Percentiles rank a stretch among this genome's conserved stretches.
These are phyloP conservation scores for Calonectria montana DNA, from an alignment of 2,329 filamentous ascomycete species.

Conservation along the genomic window DNA sequence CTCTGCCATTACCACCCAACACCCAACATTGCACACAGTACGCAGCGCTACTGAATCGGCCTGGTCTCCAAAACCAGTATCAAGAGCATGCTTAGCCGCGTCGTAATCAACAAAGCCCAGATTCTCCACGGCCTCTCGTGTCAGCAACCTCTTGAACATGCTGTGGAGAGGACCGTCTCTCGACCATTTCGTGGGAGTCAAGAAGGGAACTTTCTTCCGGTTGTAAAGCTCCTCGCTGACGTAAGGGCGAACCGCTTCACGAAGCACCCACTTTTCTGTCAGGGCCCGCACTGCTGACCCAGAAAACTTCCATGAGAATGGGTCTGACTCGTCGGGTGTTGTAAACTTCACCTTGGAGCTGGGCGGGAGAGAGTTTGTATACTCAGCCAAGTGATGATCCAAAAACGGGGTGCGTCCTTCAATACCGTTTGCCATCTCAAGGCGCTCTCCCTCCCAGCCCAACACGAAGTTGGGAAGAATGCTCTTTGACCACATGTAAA, in stretches of 20 bases:
- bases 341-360: neutral
- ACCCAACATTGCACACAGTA: neutral
- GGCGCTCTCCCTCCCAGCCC: neutral
- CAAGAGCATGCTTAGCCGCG: neutral
- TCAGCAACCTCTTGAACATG: neutral
- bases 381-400: constrained; percentile 2
- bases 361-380: neutral
- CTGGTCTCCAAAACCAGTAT: neutral
- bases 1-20: neutral
- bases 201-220: neutral
- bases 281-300: neutral
- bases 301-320: neutral
- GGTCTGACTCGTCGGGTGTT: neutral
- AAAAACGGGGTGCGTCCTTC: constrained; percentile 5
- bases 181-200: neutral
- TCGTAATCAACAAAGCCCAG: neutral
- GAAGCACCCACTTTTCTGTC: constrained; percentile 5
- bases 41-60: neutral
- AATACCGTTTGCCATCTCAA: neutral
- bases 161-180: neutral
- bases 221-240: constrained; percentile 3
- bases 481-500: constrained; percentile 4
- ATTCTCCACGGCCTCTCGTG: neutral
- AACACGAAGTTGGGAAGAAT: neutral
- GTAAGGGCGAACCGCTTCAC: neutral